Conservation (phyloP, 305 asterid genomes). For the Fraxinus angustifolia region DNA sequence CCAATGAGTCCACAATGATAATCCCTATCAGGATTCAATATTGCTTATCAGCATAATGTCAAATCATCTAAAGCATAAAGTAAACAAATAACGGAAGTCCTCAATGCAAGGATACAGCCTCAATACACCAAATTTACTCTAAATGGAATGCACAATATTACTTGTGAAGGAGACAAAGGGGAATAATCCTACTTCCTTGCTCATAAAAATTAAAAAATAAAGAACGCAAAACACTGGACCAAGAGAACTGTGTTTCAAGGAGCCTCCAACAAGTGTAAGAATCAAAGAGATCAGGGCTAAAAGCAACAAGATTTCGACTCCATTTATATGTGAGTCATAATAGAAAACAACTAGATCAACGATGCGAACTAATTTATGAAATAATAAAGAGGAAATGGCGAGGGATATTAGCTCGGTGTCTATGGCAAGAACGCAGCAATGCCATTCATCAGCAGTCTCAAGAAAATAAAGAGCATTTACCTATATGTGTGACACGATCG, state of each 20-base stretch:
- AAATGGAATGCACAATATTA: background rate
- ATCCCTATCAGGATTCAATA: constrained; percentile 48
- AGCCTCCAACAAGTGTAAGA: background rate
- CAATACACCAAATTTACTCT: background rate
- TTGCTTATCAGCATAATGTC: constrained; percentile 22
- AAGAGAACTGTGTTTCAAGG: background rate
- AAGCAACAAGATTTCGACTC: background rate
- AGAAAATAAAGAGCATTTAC: background rate
- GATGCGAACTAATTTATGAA: background rate
- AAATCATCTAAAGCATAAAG: constrained; percentile 9
- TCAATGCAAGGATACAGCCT: background rate
- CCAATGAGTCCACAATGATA: constrained; percentile 53
- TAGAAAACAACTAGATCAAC: background rate
- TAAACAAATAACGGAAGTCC: background rate
- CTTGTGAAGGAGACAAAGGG: background rate
- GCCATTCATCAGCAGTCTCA: background rate
- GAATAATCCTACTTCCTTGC: background rate
- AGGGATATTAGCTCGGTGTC: background rate
- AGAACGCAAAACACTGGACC: background rate
- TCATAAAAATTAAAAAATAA: no score
- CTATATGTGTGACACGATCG: background rate
- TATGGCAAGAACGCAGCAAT: background rate
- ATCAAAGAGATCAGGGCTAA: background rate
- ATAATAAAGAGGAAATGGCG: background rate
- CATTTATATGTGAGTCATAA: background rate